These are phyloP conservation scores for Candida palmyrensis DNA, from an alignment of 805 yeast species.

Conservation along the genomic window DNA sequence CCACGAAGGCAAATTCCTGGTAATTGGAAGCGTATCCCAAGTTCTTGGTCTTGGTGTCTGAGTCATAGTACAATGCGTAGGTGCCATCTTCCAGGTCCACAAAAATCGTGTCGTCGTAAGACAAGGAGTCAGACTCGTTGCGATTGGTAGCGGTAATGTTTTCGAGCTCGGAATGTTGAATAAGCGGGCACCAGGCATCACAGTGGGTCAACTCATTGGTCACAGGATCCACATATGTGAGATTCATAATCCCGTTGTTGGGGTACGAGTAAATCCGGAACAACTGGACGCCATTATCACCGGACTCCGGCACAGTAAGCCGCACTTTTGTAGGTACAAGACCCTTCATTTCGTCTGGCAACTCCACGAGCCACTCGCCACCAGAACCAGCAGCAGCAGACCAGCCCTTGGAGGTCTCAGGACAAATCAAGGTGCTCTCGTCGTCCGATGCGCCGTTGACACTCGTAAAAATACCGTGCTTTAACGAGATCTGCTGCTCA, in stretches of 20 bases:
- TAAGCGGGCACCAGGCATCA: slow-evolving; percentile 86
- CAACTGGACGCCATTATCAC: slow-evolving; percentile 46
- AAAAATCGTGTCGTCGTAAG: slow-evolving; percentile 30
- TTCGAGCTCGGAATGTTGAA: slow-evolving; percentile 32
- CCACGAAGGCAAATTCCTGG: slow-evolving; percentile 80
- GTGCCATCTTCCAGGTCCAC: slow-evolving; percentile 30
- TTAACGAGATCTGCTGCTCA: slow-evolving; percentile 58
- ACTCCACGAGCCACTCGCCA: slow-evolving; percentile 62
- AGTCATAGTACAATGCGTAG: slow-evolving; percentile 29
- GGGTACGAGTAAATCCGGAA: slow-evolving; percentile 79
- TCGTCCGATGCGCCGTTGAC: slow-evolving; percentile 32
- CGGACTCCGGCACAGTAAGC: slow-evolving; percentile 53
- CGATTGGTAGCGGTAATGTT: slow-evolving; percentile 18
- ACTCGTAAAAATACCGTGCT: slow-evolving; percentile 49
- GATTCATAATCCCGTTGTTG: slow-evolving; percentile 83
- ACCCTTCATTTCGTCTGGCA: slow-evolving; percentile 46
- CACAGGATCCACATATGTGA: slow-evolving; percentile 75
- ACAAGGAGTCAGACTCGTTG: slow-evolving; percentile 18
- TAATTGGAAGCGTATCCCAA: slow-evolving; percentile 45
- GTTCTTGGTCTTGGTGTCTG: slow-evolving; percentile 26
- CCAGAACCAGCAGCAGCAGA: slow-evolving; percentile 36
- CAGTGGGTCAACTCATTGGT: slow-evolving; percentile 57
- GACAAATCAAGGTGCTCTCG: slow-evolving; percentile 49
- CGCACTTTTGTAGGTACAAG: slow-evolving; percentile 69
- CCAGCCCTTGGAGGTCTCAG: slow-evolving; percentile 53